Evolutionary conservation across 2,329 filamentous ascomycete species (phyloP).

Genomic region (Pseudogymnoascus sp.): DNA sequence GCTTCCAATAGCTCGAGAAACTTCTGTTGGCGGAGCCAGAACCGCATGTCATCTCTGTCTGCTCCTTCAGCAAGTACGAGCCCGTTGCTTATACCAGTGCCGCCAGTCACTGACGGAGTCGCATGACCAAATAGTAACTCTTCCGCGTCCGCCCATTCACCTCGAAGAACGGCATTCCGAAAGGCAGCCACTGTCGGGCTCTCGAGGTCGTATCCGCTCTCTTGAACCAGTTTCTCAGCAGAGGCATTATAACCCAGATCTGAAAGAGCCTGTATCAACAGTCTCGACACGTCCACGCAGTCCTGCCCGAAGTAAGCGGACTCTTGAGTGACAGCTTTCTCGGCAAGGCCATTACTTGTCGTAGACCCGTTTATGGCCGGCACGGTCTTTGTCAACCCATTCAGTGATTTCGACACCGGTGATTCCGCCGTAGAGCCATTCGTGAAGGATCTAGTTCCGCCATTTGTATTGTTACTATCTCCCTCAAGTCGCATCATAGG

Average conservation of each 20-base stretch:
- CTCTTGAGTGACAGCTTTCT: slow-evolving; percentile 16
- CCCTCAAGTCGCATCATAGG: slow-evolving; percentile 59
- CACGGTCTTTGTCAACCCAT: slow-evolving; percentile 42
- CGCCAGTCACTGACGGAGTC: not conserved
- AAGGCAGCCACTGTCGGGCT: slow-evolving; percentile 82
- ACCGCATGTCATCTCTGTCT: slow-evolving; percentile 73
- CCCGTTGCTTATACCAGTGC: slow-evolving; percentile 26
- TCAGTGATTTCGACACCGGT: slow-evolving; percentile 34
- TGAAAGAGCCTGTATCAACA: slow-evolving; percentile 82
- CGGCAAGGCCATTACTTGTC: slow-evolving; percentile 25
- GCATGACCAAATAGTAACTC: slow-evolving; percentile 58
- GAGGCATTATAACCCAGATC: slow-evolving; percentile 82
- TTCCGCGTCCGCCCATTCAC: slow-evolving; percentile 83
- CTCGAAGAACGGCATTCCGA: slow-evolving; percentile 68
- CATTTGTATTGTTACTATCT: slow-evolving; percentile 48
- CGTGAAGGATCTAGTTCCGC: slow-evolving; percentile 44
- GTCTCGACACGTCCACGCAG: slow-evolving; percentile 84
- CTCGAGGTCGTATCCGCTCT: slow-evolving; percentile 85
- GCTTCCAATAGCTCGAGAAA: slow-evolving; percentile 84
- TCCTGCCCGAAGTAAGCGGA: slow-evolving; percentile 72
- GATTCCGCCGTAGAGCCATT: slow-evolving; percentile 48
- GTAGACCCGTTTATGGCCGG: slow-evolving; percentile 50
- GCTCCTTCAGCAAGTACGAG: slow-evolving; percentile 70
- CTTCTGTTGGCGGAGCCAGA: slow-evolving; percentile 87
- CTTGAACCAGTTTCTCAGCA: slow-evolving; percentile 65